Conservation (phyloP, 495 filamentous ascomycete genomes). For the Lophiotrema nucula region DNA sequence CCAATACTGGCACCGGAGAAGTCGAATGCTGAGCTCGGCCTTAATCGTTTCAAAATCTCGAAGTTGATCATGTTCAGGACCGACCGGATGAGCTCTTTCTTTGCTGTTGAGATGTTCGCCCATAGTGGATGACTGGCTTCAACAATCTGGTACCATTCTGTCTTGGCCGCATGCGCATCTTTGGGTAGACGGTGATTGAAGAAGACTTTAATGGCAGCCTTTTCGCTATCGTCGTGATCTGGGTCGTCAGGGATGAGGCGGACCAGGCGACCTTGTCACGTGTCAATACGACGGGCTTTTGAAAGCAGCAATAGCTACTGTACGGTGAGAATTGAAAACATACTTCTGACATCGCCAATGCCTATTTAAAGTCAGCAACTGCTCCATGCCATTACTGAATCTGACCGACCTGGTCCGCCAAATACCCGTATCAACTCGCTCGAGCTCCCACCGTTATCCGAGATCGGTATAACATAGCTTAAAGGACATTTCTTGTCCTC, state of each 20-base stretch:
- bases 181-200: constrained; percentile 82
- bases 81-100: constrained; percentile 87
- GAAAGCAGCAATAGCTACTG: background rate
- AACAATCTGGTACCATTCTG: constrained; percentile 87
- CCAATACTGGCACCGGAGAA: constrained; percentile 88
- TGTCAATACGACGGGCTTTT: background rate
- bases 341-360: constrained; percentile 89
- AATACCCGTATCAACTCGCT: constrained; percentile 91
- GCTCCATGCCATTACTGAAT: background rate
- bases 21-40: constrained; percentile 78
- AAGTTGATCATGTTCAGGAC: constrained; percentile 85
- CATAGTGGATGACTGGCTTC: constrained; percentile 76
- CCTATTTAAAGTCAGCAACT: constrained; percentile 38
- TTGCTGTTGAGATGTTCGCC: constrained; percentile 71
- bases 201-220: constrained; percentile 68
- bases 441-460: constrained; percentile 90
- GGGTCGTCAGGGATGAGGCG: constrained; percentile 71
- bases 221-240: constrained; percentile 56
- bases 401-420: constrained; percentile 67
- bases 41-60: constrained; percentile 82
- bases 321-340: constrained; percentile 31
- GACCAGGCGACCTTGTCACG: constrained; percentile 69
- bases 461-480: constrained; percentile 77
- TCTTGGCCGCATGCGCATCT: constrained; percentile 51
- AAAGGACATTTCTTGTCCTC: constrained; percentile 60